These are phyloP conservation scores for Penicillium samsonianum DNA, from an alignment of 495 filamentous ascomycete species.

Conservation along the genomic window DNA sequence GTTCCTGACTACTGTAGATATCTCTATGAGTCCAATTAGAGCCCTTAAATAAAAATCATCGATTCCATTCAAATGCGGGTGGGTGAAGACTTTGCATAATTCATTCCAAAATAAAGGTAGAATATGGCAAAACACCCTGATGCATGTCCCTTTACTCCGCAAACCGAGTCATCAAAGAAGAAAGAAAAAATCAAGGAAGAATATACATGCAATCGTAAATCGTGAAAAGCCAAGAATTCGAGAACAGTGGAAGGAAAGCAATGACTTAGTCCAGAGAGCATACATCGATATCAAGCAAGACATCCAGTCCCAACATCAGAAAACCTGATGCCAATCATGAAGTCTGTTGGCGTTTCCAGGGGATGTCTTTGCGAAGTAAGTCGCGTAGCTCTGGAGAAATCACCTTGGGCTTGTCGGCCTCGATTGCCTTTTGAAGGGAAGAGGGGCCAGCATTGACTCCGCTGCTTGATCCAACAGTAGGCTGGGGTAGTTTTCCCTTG, in stretches of 20 bases:
- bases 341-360: constrained; percentile 32
- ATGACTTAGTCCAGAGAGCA: background rate
- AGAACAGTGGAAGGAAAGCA: background rate
- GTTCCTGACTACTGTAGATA: background rate
- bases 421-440: constrained; percentile 19
- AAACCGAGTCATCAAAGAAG: background rate
- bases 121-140: background rate
- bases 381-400: constrained; percentile 80
- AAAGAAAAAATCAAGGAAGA: background rate
- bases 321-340: background rate
- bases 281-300: background rate
- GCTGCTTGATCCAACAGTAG: constrained; percentile 31
- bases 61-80: background rate
- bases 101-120: background rate
- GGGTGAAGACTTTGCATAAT: background rate
- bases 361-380: constrained; percentile 71
- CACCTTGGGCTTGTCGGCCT: constrained; percentile 55
- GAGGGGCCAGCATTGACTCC: constrained; percentile 25
- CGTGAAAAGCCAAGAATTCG: background rate
- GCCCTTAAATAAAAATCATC: background rate
- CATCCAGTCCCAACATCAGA: background rate
- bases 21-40: background rate
- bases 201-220: constrained; percentile 12
- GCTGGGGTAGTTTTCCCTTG: constrained; percentile 41
- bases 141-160: background rate